Evolutionary conservation across 257 asterid species (phyloP).

Genomic region (Solanum chmielewskii): DNA sequence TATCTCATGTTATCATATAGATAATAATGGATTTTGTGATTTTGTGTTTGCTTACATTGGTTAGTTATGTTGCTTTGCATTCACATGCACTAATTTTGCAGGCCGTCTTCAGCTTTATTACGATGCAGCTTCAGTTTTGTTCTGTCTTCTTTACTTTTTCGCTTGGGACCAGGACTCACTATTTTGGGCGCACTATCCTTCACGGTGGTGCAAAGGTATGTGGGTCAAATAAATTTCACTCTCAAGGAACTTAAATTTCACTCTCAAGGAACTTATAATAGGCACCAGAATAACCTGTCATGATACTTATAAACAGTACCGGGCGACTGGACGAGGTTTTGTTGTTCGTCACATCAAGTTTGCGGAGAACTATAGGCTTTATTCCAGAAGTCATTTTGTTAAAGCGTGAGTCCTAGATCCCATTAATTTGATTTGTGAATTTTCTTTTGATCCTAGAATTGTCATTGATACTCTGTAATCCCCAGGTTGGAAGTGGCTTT

Average conservation of each 20-base stretch:
- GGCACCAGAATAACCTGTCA: constrained; percentile 6
- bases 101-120: constrained; percentile 93
- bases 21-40: not conserved
- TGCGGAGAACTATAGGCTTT: constrained; percentile 92
- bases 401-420: constrained; percentile 49
- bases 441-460: not conserved
- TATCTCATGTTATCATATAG: not conserved
- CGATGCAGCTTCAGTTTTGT: constrained; percentile 98
- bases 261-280: not conserved
- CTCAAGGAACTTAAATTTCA: not conserved
- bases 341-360: constrained; percentile 94
- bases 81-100: constrained; percentile 20
- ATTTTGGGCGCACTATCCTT: constrained; percentile 96
- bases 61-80: not conserved
- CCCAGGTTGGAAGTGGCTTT: constrained; percentile 92
- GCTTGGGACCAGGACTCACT: constrained; percentile 88
- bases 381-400: constrained; percentile 95
- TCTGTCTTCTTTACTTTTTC: constrained; percentile 97
- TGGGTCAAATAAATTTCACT: not conserved
- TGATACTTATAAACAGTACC: constrained; percentile 45
- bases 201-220: constrained; percentile 99
- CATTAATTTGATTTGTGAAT: not conserved
- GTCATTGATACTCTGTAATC: not conserved
- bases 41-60: not conserved
- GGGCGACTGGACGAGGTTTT: constrained; percentile 98